Percentiles rank a stretch among this genome's conserved stretches.
phyloP scores from a whole-genome alignment of 257 asterid genomes.

The Solanum gandarillasii region DNA sequence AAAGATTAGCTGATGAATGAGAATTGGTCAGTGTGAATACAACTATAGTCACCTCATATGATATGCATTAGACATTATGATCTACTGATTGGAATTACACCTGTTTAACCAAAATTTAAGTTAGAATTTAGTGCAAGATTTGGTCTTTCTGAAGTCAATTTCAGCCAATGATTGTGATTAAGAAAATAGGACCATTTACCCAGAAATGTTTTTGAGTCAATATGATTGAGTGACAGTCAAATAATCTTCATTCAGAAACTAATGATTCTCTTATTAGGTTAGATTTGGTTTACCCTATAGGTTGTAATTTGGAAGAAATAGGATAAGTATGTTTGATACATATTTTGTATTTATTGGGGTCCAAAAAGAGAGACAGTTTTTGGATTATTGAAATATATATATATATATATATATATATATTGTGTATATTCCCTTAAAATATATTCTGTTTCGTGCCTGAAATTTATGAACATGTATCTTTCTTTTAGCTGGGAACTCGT shows the following conservation, averaged over 20 bases:
- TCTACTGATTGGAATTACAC: background rate
- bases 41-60: background rate
- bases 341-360: background rate
- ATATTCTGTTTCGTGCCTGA: background rate
- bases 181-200: background rate
- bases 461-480: background rate
- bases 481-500: background rate
- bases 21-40: background rate
- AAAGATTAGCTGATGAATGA: background rate
- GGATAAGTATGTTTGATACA: background rate
- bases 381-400: background rate
- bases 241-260: background rate
- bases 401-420: background rate
- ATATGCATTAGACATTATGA: background rate
- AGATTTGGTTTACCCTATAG: background rate
- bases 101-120: background rate
- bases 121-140: background rate
- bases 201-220: background rate
- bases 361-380: background rate
- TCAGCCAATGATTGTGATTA: slow-evolving; percentile 17
- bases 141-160: slow-evolving; percentile 13
- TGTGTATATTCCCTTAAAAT: background rate
- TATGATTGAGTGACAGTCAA: background rate
- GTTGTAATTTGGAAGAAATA: background rate
- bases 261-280: background rate